Base-by-base conservation (phyloP, 176 grass and related monocot genomes). In the Eremochloa ophiuroides region DNA sequence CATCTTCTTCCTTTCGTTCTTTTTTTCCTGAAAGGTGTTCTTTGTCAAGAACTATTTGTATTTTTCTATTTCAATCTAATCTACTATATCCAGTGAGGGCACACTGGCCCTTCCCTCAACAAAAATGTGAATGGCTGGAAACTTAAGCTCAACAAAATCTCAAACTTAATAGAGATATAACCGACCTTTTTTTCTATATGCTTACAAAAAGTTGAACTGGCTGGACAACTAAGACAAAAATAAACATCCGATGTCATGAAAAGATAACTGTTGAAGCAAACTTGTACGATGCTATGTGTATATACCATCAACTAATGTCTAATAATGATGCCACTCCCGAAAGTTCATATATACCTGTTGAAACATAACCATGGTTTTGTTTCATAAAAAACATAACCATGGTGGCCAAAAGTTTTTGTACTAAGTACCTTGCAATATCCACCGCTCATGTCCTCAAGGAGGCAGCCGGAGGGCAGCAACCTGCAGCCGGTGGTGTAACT, bases 351-450 rank as follows among this genome's bases (percentile, higher is more conserved):
- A n/a, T n/a, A n/a, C n/a, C n/a, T n/a, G n/a, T n/a, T n/a, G n/a
- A n/a, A n/a, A n/a, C n/a, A n/a, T n/a, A n/a, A n/a, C n/a, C n/a
- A n/a, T n/a, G n/a, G n/a, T n/a, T n/a, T n/a, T n/a, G n/a, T n/a
- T n/a, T n/a, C n/a, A n/a, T n/a, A n/a, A n/a, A n/a, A n/a, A 5
- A 35, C 34, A 35, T 63, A 25, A 23, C 0, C 5, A 59, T 7
- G 61, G 4, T 37, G 18, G 17, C 34, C 33, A 38, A 69, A 26
- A 23, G 11, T 25, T 40, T 25, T 15, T 71, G 10, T 27, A 71
- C 11, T 69, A 23, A 26, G 41, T 71, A 91, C 85, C 89, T 88
- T 88, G 44, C 65, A 85, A 53, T 69, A 62, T 13, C 82, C 82
- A 79, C 86, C 62, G 58, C 7, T 22, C 85, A 74, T 72, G 28